Conservation (phyloP, 2,329 filamentous ascomycete genomes). For the Fusarium foetens region DNA sequence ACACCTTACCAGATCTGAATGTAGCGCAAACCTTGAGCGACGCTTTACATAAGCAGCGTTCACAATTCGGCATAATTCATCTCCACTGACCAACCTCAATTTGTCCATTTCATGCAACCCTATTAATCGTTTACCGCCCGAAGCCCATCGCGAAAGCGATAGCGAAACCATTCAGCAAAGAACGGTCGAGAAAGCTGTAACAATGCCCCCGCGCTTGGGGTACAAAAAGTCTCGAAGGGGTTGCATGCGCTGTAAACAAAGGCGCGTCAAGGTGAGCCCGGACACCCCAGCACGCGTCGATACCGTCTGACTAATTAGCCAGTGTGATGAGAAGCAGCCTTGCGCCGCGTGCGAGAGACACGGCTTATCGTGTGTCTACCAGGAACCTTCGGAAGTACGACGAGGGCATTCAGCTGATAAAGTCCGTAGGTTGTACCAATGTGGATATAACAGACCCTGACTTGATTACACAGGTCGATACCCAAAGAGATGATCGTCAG, state of each 20-base stretch:
- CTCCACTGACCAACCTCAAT: background rate
- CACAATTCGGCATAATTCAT: background rate
- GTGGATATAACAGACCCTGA: background rate
- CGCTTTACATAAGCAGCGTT: background rate
- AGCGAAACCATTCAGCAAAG: background rate
- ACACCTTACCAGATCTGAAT: background rate
- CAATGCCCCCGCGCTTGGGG: slow-evolving; percentile 43
- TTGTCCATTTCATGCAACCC: background rate
- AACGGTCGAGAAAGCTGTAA: accelerated
- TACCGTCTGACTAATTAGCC: slow-evolving; percentile 31
- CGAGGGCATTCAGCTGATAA: slow-evolving; percentile 2
- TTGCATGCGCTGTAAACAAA: slow-evolving; percentile 50
- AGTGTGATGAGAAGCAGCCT: slow-evolving; percentile 54
- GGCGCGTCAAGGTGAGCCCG: slow-evolving; percentile 50
- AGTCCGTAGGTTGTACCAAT: background rate
- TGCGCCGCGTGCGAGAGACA: slow-evolving; percentile 52
- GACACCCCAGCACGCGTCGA: background rate
- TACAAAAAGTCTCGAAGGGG: slow-evolving; percentile 51
- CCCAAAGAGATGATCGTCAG: background rate
- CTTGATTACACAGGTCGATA: background rate
- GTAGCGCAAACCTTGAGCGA: background rate
- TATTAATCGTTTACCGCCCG: background rate
- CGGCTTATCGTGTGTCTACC: slow-evolving; percentile 48
- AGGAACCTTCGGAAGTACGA: slow-evolving; percentile 10
- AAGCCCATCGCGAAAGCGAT: background rate